These are phyloP conservation scores for Dujonia santamariae DNA, from an alignment of 1,139 yeast genomes.

Conservation along the genomic window DNA sequence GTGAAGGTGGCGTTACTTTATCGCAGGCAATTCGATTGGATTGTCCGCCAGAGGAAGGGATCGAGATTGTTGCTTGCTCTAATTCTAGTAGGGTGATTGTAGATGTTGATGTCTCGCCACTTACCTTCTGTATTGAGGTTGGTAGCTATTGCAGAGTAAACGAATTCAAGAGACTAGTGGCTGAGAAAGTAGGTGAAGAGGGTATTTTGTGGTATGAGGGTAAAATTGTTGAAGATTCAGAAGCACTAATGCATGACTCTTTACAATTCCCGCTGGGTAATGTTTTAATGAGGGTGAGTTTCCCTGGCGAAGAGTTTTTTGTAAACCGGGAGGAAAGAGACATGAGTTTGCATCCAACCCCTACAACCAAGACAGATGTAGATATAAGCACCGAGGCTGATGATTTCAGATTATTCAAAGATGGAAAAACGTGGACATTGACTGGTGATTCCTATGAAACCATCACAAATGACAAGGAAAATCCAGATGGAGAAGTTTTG, in stretches of 20 bases:
- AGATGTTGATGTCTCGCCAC: too few relatives aligned
- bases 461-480: conserved; percentile 12
- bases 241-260: conserved; percentile 1
- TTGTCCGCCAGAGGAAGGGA: neutral
- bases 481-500: conserved; percentile 11
- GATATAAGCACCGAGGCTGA: too few relatives aligned
- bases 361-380: neutral
- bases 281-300: neutral
- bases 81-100: too few relatives aligned
- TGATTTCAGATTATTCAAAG: conserved; percentile 17
- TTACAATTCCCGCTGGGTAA: neutral
- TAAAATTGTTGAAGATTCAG: neutral
- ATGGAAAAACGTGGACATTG: conserved; percentile 24
- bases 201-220: neutral
- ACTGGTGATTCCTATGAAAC: conserved; percentile 26
- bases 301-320: neutral
- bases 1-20: too few relatives aligned
- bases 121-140: neutral
- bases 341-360: too few relatives aligned
- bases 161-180: neutral
- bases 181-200: neutral
- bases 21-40: too few relatives aligned
- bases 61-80: neutral
- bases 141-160: conserved; percentile 3
- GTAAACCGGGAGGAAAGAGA: too few relatives aligned